Evolutionary conservation across 108 stramenopile species (phyloP), one percentile per base, ranked within the genome.

Genomic region (Discostella stelligeroides): DNA sequence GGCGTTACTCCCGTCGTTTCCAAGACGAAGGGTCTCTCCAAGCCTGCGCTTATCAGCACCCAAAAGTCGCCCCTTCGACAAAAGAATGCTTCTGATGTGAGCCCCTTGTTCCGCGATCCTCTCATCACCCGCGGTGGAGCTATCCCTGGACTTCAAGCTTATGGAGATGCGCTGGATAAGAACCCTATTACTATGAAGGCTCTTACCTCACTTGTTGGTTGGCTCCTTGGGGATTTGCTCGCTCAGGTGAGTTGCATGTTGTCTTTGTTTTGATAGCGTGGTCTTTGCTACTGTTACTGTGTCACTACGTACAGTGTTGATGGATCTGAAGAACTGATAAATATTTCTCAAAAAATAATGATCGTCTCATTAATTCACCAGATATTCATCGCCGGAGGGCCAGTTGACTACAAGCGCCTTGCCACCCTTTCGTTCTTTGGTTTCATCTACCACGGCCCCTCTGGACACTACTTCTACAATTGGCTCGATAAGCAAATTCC

Each of bases 381-480:
- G 94, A 75, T 88, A 63, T 98, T 98, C 87, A 96, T 98, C 72
- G 82, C 79, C 51, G 87, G 92, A 54, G 97, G 91, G 43, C 88
- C 95, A 45, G 87, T 97, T 71, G 96, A 98, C 85, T 69, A 90
- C 73, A 92, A 89, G 81, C 94, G 98, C 63, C 94, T 97, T 83
- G 85, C 89, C 68, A 96, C 83, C 70, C 89, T 98, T 60, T 86
- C 92, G 30, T 86, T 87, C 66, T 98, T 98, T 75, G 98, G 98
- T 64, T 88, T 96, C 81, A 83, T 97, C 49, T 96, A 97, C 85
- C 98, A 98, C 86, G 98, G 98, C 45, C 97, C 98, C 40, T 95
- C 96, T 53, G 98, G 98, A 55, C 98, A 98, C 84, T 98, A 86
- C 86, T 98, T 97, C 83, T 98, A 98, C 95, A 95, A 96, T 85